These are phyloP conservation scores for Stephania japonica DNA, from an alignment of 164 flowering plant species.

Conservation along the genomic window DNA sequence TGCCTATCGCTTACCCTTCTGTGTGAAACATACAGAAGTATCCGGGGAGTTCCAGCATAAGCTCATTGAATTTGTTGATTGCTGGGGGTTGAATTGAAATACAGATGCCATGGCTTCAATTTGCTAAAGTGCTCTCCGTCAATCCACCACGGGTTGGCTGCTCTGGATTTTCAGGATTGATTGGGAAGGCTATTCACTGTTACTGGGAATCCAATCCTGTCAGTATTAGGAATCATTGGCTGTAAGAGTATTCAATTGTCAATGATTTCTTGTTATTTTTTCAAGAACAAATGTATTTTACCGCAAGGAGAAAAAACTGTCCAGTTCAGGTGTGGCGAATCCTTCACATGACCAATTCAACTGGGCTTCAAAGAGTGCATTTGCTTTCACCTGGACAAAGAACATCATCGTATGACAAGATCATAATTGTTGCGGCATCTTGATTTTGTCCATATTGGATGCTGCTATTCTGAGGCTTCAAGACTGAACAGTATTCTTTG, in stretches of 20 bases:
- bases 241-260: background rate
- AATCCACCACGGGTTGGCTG: background rate
- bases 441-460: slow-evolving; percentile 18
- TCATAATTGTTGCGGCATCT: slow-evolving; percentile 14
- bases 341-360: slow-evolving; percentile 1
- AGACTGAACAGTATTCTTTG: slow-evolving; percentile 24
- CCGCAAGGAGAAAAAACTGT: background rate
- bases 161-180: slow-evolving; percentile 5
- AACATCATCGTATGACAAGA: slow-evolving; percentile 5
- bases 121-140: background rate
- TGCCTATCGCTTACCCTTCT: background rate
- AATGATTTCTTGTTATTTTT: background rate
- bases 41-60: slow-evolving; percentile 6
- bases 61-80: slow-evolving; percentile 9
- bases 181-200: background rate
- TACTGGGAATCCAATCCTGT: slow-evolving; percentile 2
- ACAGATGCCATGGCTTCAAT: background rate
- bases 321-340: background rate
- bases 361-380: slow-evolving; percentile 9
- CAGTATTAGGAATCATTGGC: slow-evolving; percentile 1
- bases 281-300: background rate
- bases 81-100: background rate
- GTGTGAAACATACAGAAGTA: slow-evolving; percentile 7
- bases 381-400: slow-evolving; percentile 15
- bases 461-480: slow-evolving; percentile 21